phyloP scores from a whole-genome alignment of 2,329 filamentous ascomycete species.

The Ophiostoma australiae region DNA sequence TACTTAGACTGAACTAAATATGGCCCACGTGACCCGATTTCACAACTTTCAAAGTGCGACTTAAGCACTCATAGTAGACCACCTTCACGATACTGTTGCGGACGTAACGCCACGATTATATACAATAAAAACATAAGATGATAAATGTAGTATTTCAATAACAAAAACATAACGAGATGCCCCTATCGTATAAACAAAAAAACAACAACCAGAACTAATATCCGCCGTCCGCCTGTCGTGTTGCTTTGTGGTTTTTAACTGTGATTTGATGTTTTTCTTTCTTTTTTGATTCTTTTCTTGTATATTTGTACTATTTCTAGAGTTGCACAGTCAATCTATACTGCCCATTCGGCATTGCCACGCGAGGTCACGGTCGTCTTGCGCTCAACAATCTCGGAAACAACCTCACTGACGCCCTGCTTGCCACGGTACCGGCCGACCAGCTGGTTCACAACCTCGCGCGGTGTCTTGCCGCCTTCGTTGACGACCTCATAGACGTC shows the following conservation, averaged over 20 bases:
- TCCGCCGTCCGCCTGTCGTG: neutral
- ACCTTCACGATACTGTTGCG: neutral
- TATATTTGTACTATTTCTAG: neutral
- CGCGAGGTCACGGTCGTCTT: conserved; percentile 45
- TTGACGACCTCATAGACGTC: conserved; percentile 49
- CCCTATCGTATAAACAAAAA: conserved; percentile 4
- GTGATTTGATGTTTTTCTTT: neutral
- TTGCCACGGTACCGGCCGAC: conserved; percentile 56
- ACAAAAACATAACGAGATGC: neutral
- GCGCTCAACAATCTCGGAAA: conserved; percentile 61
- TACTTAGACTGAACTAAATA: neutral
- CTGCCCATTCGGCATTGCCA: conserved; percentile 33
- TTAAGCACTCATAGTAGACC: neutral
- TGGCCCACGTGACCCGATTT: neutral
- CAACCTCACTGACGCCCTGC: conserved; percentile 64
- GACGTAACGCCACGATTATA: neutral
- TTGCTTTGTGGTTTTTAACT: neutral
- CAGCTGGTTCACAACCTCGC: conserved; percentile 60
- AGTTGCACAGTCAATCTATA: neutral
- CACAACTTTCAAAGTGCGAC: neutral
- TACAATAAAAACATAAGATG: neutral
- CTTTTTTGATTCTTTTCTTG: neutral
- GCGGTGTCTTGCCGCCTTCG: conserved; percentile 39
- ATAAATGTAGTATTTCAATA: neutral
- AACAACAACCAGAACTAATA: neutral